Conservation (phyloP, 306 rosid species). For the Fagus crenata region DNA sequence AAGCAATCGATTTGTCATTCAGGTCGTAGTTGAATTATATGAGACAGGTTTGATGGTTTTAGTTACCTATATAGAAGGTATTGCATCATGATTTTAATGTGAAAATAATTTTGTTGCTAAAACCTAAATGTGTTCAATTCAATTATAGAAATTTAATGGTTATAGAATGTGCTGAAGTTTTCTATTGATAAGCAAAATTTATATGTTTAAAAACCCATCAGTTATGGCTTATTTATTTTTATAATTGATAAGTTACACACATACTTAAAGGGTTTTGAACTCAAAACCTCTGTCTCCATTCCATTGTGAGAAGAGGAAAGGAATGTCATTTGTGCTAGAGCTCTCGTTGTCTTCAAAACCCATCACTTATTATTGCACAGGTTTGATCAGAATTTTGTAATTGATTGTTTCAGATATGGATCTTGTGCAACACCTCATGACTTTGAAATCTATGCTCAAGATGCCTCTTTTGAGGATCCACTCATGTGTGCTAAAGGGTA, state of each 20-base stretch:
- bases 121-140: neutral
- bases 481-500: slow-evolving; percentile 77
- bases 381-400: slow-evolving; percentile 8
- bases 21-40: neutral
- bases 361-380: neutral
- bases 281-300: no score
- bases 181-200: neutral
- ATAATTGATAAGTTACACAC: no score
- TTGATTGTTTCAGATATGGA: slow-evolving; percentile 57
- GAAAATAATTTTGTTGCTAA: neutral
- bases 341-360: neutral
- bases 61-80: neutral
- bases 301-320: no score
- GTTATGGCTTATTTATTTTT: neutral
- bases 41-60: neutral
- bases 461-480: slow-evolving; percentile 90
- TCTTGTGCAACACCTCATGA: slow-evolving; percentile 62
- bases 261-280: no score
- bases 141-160: neutral
- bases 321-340: no score
- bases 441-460: slow-evolving; percentile 62
- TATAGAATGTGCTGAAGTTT: neutral
- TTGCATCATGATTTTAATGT: neutral
- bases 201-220: neutral
- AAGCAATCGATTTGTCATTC: neutral